Evolutionary conservation across 257 asterid genomes (phyloP).

Genomic region (Fraxinus americana): DNA sequence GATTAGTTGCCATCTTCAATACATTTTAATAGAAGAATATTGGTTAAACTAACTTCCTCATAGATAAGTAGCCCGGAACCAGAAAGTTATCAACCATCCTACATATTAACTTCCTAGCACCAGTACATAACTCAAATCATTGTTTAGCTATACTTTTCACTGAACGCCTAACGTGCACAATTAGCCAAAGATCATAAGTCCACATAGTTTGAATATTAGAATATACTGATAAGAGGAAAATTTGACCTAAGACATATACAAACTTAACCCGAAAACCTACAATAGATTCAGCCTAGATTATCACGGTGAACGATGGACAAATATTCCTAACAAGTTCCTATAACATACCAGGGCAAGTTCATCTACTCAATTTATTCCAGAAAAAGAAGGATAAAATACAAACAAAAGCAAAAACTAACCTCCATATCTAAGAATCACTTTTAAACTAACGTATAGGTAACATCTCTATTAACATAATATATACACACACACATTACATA

Average conservation of each 20-base stretch:
- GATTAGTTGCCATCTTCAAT: not conserved
- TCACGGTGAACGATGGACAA: not conserved
- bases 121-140: not conserved
- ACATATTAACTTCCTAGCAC: not conserved
- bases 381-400: not conserved
- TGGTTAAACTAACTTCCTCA: not conserved
- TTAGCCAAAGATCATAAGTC: not conserved
- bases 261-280: not conserved
- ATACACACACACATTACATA: no score
- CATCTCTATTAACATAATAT: no score
- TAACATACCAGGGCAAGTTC: not conserved
- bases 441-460: no score
- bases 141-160: not conserved
- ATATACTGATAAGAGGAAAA: not conserved
- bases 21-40: not conserved
- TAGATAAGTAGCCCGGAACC: not conserved
- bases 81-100: not conserved
- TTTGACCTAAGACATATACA: not conserved
- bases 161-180: not conserved
- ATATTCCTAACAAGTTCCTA: not conserved
- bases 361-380: not conserved
- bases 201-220: not conserved
- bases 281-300: not conserved
- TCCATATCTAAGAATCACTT: not conserved
- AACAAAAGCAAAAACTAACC: no score